These are phyloP conservation scores for Pestalotiopsis sp. DNA, from an alignment of 2,329 filamentous ascomycete genomes.

Conservation along the genomic window DNA sequence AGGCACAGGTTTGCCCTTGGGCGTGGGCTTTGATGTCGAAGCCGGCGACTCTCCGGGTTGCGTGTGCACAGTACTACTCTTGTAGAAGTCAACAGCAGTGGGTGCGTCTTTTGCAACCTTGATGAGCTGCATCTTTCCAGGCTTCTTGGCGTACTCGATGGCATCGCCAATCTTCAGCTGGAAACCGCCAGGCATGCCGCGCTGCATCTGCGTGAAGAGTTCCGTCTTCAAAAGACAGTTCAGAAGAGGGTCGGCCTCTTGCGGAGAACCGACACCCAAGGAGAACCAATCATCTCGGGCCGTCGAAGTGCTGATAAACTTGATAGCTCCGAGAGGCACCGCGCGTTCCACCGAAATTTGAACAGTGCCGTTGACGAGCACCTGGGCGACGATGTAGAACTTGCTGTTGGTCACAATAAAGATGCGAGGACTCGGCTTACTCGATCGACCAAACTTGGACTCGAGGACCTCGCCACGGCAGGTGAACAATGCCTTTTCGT, in stretches of 20 bases:
- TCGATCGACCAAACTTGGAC: constrained; percentile 94
- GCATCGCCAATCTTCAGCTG: constrained; percentile 81
- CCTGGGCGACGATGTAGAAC: constrained; percentile 87
- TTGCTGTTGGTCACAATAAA: constrained; percentile 84
- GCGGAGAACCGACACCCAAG: constrained; percentile 83
- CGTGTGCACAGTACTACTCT: constrained; percentile 90
- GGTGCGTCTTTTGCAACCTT: constrained; percentile 90
- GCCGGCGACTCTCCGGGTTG: constrained; percentile 80
- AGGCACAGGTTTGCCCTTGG: constrained; percentile 82
- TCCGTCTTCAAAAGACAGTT: constrained; percentile 97
- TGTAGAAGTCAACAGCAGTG: constrained; percentile 81
- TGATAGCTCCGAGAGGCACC: constrained; percentile 84
- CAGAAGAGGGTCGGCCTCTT: constrained; percentile 91
- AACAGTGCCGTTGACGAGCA: constrained; percentile 78
- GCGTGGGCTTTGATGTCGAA: constrained; percentile 82
- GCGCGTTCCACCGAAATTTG: constrained; percentile 81
- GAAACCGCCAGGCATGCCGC: constrained; percentile 77
- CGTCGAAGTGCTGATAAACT: constrained; percentile 80
- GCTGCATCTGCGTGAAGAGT: constrained; percentile 89
- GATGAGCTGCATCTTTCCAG: constrained; percentile 84
- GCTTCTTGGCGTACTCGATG: constrained; percentile 98
- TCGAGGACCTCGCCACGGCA: constrained; percentile 89
- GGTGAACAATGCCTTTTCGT: constrained; percentile 83
- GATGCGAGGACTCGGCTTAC: constrained; percentile 86
- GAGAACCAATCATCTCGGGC: constrained; percentile 97